phyloP scores from a whole-genome alignment of 2,329 filamentous ascomycete genomes.

The Dryadomyces quercivorus region DNA sequence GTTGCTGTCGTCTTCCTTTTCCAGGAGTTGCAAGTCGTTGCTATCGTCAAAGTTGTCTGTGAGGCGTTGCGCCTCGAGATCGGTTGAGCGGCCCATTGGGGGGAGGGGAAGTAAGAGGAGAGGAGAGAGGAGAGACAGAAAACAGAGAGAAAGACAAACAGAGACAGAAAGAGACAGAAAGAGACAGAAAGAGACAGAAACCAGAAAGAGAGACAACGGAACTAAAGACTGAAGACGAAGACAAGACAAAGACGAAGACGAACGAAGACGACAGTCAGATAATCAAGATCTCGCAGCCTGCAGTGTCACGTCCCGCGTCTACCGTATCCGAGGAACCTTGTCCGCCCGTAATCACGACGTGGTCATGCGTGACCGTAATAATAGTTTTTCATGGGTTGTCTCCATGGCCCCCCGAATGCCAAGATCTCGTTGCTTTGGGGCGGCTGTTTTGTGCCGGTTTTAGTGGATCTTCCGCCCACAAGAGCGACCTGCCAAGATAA shows the following conservation, averaged over 20 bases:
- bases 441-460: too few relatives aligned
- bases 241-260: background rate
- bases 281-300: background rate
- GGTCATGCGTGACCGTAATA: too few relatives aligned
- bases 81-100: background rate
- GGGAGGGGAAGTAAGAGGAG: too few relatives aligned
- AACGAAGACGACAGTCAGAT: too few relatives aligned
- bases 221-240: too few relatives aligned
- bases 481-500: too few relatives aligned
- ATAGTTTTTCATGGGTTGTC: too few relatives aligned
- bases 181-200: background rate
- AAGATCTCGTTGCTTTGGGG: too few relatives aligned
- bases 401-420: too few relatives aligned
- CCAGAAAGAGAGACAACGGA: background rate
- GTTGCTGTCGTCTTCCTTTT: background rate
- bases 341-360: too few relatives aligned
- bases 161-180: background rate
- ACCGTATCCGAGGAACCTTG: too few relatives aligned
- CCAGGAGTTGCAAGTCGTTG: background rate
- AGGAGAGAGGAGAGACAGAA: background rate
- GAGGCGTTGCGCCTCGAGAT: slow-evolving; percentile 13
- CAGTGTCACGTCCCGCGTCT: background rate
- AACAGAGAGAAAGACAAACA: background rate
- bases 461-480: too few relatives aligned
- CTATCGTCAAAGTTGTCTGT: background rate